Conservation (phyloP, 2,329 filamentous ascomycete genomes). For the Phyllosticta paracitricarpa region DNA sequence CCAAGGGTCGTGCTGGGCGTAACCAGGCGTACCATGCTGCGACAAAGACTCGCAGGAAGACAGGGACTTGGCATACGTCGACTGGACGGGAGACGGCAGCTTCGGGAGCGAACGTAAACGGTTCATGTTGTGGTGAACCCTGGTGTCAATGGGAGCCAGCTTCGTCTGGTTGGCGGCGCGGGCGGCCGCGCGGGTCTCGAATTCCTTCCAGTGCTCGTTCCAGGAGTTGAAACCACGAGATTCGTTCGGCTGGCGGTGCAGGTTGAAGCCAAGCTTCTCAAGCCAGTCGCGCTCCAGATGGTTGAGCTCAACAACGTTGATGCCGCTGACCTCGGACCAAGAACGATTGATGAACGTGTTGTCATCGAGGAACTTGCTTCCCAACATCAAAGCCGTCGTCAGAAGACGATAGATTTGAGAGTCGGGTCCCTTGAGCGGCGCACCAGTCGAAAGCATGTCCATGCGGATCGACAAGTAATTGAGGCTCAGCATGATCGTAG, state of each 20-base stretch:
- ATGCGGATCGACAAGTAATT: constrained; percentile 81
- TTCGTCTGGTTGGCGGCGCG: constrained; percentile 29
- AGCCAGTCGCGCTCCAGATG: constrained; percentile 82
- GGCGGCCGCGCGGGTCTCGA: constrained; percentile 42
- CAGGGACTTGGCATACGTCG: constrained; percentile 32
- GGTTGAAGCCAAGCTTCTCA: constrained; percentile 66
- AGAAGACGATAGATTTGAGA: constrained; percentile 80
- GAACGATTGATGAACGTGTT: constrained; percentile 97
- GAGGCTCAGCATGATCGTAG: constrained; percentile 81
- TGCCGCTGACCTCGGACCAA: constrained; percentile 91
- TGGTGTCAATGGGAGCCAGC: constrained; percentile 56
- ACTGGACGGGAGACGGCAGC: constrained; percentile 8
- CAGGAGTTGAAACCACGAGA: constrained; percentile 61
- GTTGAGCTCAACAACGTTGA: constrained; percentile 75
- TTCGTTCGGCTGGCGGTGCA: constrained; percentile 76
- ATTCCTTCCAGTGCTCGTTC: constrained; percentile 57
- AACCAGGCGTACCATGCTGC: constrained; percentile 23
- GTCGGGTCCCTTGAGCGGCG: constrained; percentile 37
- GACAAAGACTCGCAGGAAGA: constrained; percentile 26
- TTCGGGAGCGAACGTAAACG: constrained; percentile 7
- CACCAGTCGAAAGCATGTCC: constrained; percentile 54
- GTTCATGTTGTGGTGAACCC: constrained; percentile 37
- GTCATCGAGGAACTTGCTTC: constrained; percentile 93
- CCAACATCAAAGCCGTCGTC: constrained; percentile 73
- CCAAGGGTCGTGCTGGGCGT: constrained; percentile 33